These are phyloP conservation scores for Dryas integrifolia DNA, from an alignment of 331 rosid genomes.

Conservation along the genomic window DNA sequence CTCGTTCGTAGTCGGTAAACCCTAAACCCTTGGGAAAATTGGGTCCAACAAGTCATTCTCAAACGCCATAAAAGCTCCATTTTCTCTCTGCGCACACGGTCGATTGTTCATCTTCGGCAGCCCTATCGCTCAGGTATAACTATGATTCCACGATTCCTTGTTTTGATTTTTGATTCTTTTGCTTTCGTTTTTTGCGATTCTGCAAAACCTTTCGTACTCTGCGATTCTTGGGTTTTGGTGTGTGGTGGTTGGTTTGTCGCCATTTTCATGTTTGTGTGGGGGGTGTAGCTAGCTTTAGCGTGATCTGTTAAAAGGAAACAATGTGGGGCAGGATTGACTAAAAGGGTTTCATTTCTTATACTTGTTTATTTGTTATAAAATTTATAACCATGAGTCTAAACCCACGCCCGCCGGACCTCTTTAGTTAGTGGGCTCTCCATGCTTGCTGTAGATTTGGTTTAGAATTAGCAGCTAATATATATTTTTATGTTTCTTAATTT, in stretches of 20 bases:
- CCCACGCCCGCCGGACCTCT: no score
- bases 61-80: not conserved
- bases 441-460: not conserved
- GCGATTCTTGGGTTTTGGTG: no score
- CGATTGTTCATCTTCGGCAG: not conserved
- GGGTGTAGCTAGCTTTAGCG: not conserved
- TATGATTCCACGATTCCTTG: not conserved
- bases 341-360: not conserved
- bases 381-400: not conserved
- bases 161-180: not conserved
- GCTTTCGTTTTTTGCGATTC: not conserved
- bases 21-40: conserved; percentile 6
- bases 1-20: not conserved
- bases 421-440: no score
- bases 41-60: not conserved
- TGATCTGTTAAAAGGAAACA: not conserved
- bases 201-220: not conserved
- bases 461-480: not conserved
- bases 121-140: not conserved
- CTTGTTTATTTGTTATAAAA: not conserved
- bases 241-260: not conserved
- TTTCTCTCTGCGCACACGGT: not conserved
- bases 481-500: not conserved
- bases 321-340: no score
- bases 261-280: not conserved